Base-by-base conservation (phyloP, 768 basidiomycete species). In the Pholiota microspora region DNA sequence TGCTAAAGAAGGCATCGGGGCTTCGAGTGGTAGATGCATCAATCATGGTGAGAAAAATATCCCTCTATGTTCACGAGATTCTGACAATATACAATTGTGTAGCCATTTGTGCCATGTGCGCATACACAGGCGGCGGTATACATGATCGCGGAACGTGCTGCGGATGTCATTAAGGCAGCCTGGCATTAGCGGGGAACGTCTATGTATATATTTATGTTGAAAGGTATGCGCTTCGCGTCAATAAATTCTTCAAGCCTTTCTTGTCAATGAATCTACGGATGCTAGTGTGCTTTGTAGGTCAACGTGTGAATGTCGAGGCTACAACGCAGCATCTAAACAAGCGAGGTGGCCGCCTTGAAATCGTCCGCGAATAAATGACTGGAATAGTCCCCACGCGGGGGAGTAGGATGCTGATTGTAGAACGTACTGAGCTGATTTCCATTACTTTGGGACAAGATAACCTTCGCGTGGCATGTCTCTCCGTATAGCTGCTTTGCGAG, bases 21-120 rank as follows among this genome's bases (percentile, higher is more conserved):
- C 47, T 75, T 28, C 63, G 74, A 9, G 57, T 75, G 27, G 69
- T 74, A 9, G 72, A 75, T 61, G 67, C 66, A 6, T 72, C 71
- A n/a, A 64, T 65, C 56, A 40, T 67, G 45, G 72, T 70, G 48
- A 54, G 69, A 58, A 27, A 15, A 12, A 13, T 16, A 18, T 24
- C 32, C 34, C 4, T 5, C 35, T 45, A 6, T 44, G 35, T 31
- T 16, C 16, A 13, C 10, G 18, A 3, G 25, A 24, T 21, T 10
- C 23, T 53, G 45, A 53, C 28, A 42, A 16, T 12, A 16, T 51
- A 29, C 47, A 21, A 18, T 29, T 12, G 1, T n/a, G n/a, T 28
- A 56, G 51, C 63, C 64, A 7, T 61, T 59, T 48, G 62, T 64
- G 9, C 55, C 55, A 38, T 53, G 54, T 49, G 60, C 55, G 6